Evolutionary conservation across 306 rosid species (phyloP), one percentile per base, ranked within the genome.

Genomic region (Medicago lupulina): DNA sequence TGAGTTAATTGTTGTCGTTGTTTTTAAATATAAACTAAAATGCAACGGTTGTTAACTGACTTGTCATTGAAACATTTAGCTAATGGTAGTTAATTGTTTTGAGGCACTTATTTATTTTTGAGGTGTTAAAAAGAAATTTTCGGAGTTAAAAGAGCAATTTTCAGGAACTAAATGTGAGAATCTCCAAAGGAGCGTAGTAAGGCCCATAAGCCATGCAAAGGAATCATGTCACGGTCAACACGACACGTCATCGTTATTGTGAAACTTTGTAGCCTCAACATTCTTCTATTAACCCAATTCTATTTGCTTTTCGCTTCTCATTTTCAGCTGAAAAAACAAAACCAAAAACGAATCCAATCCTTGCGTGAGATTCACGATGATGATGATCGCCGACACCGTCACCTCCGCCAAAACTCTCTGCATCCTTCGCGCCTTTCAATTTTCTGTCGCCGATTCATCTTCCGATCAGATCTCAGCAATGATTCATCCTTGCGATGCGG

Each of bases 341-440:
- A 28, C 2, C 0, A 31, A 55, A 28, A 8, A 12, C 65, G 3
- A 38, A 53, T 9, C 21, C 53, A n/a, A 25, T 1, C 31, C 7
- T 71, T 18, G 49, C 73, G 63, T 55, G 9, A 39, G 63, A 41
- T 40, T 53, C 76, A 53, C 61, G 69, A 57, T 64, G 80, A 60
- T 79, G 57, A 89, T 88, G 97, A 83, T 86, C 21, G 83, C 91
- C 38, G 97, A 89, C 59, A 15, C 90, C 7, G 80, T 86, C 7
- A 83, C 83, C 66, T 71, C 90, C 50, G 57, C 87, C 0, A 86
- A 88, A 10, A 81, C 87, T 8, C 70, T 94, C 18, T 77, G 93
- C 23, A 54, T 94, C 38, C 84, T 85, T n/a, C 90, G 88, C 12
- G 72, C 34, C 55, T 75, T 11, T 23, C 40, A 84, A 57, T 81